Base-by-base conservation (phyloP, 2,329 filamentous ascomycete genomes). In the Westerdykella ornata region DNA sequence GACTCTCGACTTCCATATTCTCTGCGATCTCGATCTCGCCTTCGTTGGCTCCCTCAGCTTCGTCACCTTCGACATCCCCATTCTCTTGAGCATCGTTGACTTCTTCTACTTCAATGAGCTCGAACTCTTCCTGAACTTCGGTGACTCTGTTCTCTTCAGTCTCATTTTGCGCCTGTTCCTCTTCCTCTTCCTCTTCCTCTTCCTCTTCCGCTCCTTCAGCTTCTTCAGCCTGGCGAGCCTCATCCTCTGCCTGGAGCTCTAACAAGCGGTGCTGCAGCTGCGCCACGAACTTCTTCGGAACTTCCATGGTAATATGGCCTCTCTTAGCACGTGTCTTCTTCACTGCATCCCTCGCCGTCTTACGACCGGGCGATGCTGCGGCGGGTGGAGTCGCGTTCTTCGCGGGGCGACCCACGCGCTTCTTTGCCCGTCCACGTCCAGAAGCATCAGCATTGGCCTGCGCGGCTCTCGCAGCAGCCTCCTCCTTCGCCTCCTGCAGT, bases 291-390 rank as follows among this genome's bases (percentile, higher is more conserved):
- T 47, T 55, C 36, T 61, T 54, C 1, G 54, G 53, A 7, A 62
- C 47, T n/a, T 61, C 54, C n/a, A 59, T 31, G 1, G 44, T 26
- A 1, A 55, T 57, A 39, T 52, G 52, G 18, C 59, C 57, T 14
- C 55, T 49, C 43, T 59, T 59, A 17, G 30, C 30, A 35, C 57
- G 57, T 26, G 55, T 49, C 31, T 45, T 47, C 2, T 32, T 17
- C 26, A 39, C 19, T 9, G 36, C 29, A 18, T 38, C 51, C 3
- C 18, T 4, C 38, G 31, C 38, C n/a, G 20, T 18, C 49, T 54
- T 42, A 48, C 52, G n/a, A 30, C 40, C 18, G 13, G 30, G 30
- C 11, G 30, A 33, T 2, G 22, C 7, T 8, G 38, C 42, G 19
- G 43, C 5, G 15, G 37, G 38, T 16, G 45, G 38, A 2, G 43